Percentiles rank a stretch among this genome's conserved stretches.
Evolutionary conservation across 768 basidiomycete genomes (phyloP).

Genomic region (Boletus bicolor): DNA sequence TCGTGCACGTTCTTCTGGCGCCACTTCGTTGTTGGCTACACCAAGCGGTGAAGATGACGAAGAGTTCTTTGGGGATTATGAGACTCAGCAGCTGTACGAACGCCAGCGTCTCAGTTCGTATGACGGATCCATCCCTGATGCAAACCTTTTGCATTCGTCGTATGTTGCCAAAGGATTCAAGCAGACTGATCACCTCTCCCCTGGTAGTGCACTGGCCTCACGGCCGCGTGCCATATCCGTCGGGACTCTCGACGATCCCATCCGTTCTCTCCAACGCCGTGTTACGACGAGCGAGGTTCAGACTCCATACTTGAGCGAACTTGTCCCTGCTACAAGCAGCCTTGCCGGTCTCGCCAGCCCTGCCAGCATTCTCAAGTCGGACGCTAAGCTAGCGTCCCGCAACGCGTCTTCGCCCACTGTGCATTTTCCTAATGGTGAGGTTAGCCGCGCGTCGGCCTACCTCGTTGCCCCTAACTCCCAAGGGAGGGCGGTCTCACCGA

Average conservation of each 20-base stretch:
- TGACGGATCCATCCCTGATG: conserved; percentile 50
- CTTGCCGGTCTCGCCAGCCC: conserved; percentile 28
- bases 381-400: conserved; percentile 48
- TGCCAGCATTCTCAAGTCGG: conserved; percentile 55
- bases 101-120: conserved; percentile 63
- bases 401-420: conserved; percentile 47
- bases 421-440: conserved; percentile 67
- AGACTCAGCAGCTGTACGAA: conserved; percentile 37
- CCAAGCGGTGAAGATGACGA: conserved; percentile 69
- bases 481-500: conserved; percentile 80
- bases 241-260: conserved; percentile 80
- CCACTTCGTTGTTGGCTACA: conserved; percentile 60
- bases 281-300: conserved; percentile 56
- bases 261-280: conserved; percentile 66
- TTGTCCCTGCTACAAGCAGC: conserved; percentile 38
- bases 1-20: conserved; percentile 57
- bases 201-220: conserved; percentile 39
- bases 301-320: conserved; percentile 54
- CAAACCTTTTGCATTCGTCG: conserved; percentile 51
- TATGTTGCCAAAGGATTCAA: conserved; percentile 75
- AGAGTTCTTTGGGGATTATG: conserved; percentile 67
- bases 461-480: conserved; percentile 64
- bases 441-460: conserved; percentile 61
- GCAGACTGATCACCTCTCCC: conserved; percentile 60
- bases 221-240: conserved; percentile 85